Base-by-base conservation (phyloP, 805 yeast species). In the Wickerhamomyces rabaulensis region DNA sequence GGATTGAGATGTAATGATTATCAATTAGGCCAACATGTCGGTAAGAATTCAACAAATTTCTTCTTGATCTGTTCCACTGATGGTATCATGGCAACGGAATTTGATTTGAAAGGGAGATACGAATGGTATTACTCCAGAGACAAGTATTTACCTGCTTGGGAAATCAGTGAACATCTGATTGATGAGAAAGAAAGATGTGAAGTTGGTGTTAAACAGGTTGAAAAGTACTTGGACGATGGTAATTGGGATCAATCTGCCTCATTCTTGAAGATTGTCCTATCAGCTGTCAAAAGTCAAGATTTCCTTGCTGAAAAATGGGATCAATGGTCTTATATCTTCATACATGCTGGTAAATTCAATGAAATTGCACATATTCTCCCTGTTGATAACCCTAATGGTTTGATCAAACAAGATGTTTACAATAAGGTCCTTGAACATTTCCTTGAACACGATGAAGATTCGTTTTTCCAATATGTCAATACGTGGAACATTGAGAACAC, bases 1-100 rank as follows among this genome's bases (percentile, higher is more conserved):
- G 69, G 73, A 13, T 65, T 88, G 39, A 90, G 95, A 0, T 69
- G 86, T 16, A 91, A 92, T 61, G 98, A 94, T 60, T 87, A 86
- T 59, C 82, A 79, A 52, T 63, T 91, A 41, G 79, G 82, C 1
- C 77, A 76, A 42, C 72, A 73, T 58, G 65, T 75, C 29, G 79
- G 75, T 2, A 53, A 53, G 0, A 60, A 64, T 0, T 54, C 64
- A n/a, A 44, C 42, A 6, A 70, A 72, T 45, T 88, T 84, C 68
- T 86, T 75, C 56, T 70, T 94, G 17, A 71, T 92, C 6, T 80
- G 92, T 58, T 88, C 97, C 0, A 77, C 79, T 41, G 98, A 90
- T 65, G 92, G 84, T 1, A 84, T 92, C 1, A 69, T 81, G 15
- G 89, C 90, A 0, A 77, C 82, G 54, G 88, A 84, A 50, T 71